Evolutionary conservation across 352 stramenopile species (phyloP).

Genomic region (Pythium scleroteichum): DNA sequence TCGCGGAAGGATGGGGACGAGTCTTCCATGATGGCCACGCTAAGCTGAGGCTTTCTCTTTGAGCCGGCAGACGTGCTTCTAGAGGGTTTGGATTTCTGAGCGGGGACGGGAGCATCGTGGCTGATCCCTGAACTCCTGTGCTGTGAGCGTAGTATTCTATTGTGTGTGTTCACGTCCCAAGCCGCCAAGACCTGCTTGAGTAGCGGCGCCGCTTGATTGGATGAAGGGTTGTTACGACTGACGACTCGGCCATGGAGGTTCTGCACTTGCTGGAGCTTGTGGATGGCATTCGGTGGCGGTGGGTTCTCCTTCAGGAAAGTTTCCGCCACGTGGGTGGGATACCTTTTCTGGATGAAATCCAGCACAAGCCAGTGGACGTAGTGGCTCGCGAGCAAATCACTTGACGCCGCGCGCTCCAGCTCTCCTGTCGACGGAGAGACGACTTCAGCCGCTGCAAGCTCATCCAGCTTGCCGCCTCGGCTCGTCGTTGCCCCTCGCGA

Average conservation of each 20-base stretch:
- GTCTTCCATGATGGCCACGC: constrained; percentile 18
- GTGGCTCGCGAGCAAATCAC: constrained; percentile 4
- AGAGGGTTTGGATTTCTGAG: neutral
- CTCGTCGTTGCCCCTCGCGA: too few relatives aligned
- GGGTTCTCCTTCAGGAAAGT: constrained; percentile 19
- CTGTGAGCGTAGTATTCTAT: constrained; percentile 7
- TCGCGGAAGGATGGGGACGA: neutral
- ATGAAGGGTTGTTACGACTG: neutral
- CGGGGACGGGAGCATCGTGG: neutral
- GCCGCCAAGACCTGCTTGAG: constrained; percentile 40
- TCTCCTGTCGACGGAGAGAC: constrained; percentile 8
- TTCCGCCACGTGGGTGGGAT: constrained; percentile 32
- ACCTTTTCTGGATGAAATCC: constrained; percentile 53
- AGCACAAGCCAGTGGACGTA: constrained; percentile 61
- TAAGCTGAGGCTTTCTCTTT: constrained; percentile 26
- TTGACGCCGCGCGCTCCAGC: too few relatives aligned
- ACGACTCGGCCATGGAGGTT: constrained; percentile 1
- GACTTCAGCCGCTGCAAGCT: constrained; percentile 32
- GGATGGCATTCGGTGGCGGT: neutral
- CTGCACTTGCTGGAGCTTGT: neutral
- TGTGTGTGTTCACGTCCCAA: constrained; percentile 27
- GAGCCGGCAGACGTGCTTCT: constrained; percentile 6
- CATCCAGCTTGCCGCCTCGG: constrained; percentile 36
- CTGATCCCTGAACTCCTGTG: neutral
- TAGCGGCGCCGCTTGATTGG: constrained; percentile 11